Conservation (phyloP, 164 flowering plant species). For the Sextonia rubra region DNA sequence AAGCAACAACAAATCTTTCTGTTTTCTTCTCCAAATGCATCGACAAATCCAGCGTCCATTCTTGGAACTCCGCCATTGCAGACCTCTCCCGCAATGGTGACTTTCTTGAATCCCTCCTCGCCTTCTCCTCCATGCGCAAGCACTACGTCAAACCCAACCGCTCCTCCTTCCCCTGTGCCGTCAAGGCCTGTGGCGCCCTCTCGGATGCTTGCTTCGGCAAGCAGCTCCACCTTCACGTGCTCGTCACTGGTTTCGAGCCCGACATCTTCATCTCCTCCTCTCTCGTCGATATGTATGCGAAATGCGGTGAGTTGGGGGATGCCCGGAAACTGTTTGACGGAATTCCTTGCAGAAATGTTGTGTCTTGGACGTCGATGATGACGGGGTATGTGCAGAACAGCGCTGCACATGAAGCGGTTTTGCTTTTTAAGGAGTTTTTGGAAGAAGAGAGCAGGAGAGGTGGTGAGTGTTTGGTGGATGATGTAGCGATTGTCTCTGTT, state of each 20-base stretch:
- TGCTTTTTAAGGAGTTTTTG: conserved; percentile 59
- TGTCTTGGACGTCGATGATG: conserved; percentile 77
- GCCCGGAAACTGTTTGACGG: conserved; percentile 67
- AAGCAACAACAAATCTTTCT: conserved; percentile 27
- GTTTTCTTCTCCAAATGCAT: conserved; percentile 56
- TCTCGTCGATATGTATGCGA: conserved; percentile 75
- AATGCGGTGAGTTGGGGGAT: conserved; percentile 50
- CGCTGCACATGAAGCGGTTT: conserved; percentile 37
- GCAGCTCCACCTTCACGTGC: conserved; percentile 72
- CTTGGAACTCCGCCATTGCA: conserved; percentile 83
- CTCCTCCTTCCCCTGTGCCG: conserved; percentile 66
- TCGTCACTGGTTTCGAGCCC: conserved; percentile 49
- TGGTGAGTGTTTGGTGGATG: conserved; percentile 37
- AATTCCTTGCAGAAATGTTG: conserved; percentile 58
- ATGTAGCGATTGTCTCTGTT: conserved; percentile 50
- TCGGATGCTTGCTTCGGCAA: conserved; percentile 47
- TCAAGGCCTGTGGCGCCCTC: conserved; percentile 73
- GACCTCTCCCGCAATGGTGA: conserved; percentile 74
- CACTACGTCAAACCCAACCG: conserved; percentile 55
- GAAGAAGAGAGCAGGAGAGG: conserved; percentile 30
- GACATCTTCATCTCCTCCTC: conserved; percentile 80
- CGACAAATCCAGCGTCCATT: conserved; percentile 45
- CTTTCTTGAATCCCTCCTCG: conserved; percentile 60
- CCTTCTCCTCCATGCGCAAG: conserved; percentile 64
- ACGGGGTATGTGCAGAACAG: conserved; percentile 61